Evolutionary conservation across 768 basidiomycete species (phyloP).

Genomic region (Boletus coccyginus): DNA sequence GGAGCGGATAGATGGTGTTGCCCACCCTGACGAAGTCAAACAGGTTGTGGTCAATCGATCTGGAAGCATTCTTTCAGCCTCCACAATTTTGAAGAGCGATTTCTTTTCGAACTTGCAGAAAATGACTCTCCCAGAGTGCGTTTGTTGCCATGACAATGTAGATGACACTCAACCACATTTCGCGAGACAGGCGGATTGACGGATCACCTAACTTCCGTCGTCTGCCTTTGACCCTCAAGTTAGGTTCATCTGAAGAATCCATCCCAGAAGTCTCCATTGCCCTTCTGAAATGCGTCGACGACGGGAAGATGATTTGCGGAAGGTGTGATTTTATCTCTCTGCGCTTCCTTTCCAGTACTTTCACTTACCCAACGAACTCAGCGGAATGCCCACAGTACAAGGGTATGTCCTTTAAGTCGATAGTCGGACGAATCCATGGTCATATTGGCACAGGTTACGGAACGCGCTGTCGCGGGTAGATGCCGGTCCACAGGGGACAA

Average conservation of each 20-base stretch:
- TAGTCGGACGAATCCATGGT: neutral
- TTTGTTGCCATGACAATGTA: neutral
- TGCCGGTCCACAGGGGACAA: slow-evolving; percentile 73
- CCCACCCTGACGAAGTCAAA: slow-evolving; percentile 88
- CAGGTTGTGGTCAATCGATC: slow-evolving; percentile 80
- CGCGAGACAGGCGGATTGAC: slow-evolving; percentile 66
- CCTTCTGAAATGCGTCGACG: slow-evolving; percentile 33
- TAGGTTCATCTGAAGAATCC: slow-evolving; percentile 25
- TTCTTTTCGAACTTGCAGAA: slow-evolving; percentile 95
- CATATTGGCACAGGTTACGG: slow-evolving; percentile 52
- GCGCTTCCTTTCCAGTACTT: slow-evolving; percentile 5
- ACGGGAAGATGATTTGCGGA: slow-evolving; percentile 71
- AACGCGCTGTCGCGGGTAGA: slow-evolving; percentile 75
- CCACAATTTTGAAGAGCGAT: slow-evolving; percentile 92
- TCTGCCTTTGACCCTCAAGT: slow-evolving; percentile 58
- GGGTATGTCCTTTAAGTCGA: slow-evolving; percentile 38
- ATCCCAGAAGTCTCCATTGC: slow-evolving; percentile 34
- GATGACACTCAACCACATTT: slow-evolving; percentile 4
- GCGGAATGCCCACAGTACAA: slow-evolving; percentile 93
- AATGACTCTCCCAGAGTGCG: slow-evolving; percentile 92
- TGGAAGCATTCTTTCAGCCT: slow-evolving; percentile 85
- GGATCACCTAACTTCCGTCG: slow-evolving; percentile 93
- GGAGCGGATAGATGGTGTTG: slow-evolving; percentile 70
- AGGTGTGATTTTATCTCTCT: slow-evolving; percentile 44
- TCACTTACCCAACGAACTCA: slow-evolving; percentile 33